phyloP scores from a whole-genome alignment of 2,329 filamentous ascomycete genomes.

The Huntiella savannae region DNA sequence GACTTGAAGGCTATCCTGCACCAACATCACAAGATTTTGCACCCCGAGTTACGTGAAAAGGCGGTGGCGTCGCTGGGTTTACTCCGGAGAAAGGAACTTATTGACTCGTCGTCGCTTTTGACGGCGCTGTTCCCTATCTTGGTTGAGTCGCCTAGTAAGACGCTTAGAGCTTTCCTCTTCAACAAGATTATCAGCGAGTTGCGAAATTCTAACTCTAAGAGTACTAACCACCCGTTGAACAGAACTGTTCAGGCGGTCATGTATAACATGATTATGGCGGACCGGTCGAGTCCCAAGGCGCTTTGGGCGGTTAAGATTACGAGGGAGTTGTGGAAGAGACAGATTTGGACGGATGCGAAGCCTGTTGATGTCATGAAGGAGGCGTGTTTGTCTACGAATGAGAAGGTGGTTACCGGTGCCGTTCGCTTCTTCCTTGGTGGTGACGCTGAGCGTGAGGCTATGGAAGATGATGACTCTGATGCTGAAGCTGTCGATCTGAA shows the following conservation, averaged over 20 bases:
- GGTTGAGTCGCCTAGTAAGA: constrained; percentile 80
- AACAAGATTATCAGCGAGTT: constrained; percentile 82
- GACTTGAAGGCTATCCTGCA: constrained; percentile 67
- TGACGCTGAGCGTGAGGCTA: constrained; percentile 86
- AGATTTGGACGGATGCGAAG: constrained; percentile 88
- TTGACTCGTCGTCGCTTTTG: constrained; percentile 66
- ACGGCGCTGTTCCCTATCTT: constrained; percentile 91
- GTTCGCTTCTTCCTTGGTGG: constrained; percentile 90
- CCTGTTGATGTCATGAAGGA: constrained; percentile 98
- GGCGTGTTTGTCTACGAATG: constrained; percentile 70
- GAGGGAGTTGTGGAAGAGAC: constrained; percentile 86
- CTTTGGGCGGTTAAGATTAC: constrained; percentile 95
- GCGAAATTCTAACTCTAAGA: constrained; percentile 68
- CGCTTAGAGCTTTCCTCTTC: constrained; percentile 64
- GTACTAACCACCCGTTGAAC: constrained; percentile 83
- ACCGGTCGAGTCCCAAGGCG: constrained; percentile 66
- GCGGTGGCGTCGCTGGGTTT: constrained; percentile 79
- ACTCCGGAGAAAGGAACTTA: constrained; percentile 74
- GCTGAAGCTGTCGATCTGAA: constrained; percentile 63
- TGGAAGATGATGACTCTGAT: constrained; percentile 74
- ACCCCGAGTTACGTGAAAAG: constrained; percentile 79
- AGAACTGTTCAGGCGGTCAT: constrained; percentile 82
- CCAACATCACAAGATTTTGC: constrained; percentile 63
- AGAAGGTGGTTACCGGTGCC: constrained; percentile 76
- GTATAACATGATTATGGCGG: constrained; percentile 75